A percentile compares a stretch with the other conserved stretches of the same genome.
Conservation (phyloP, 2,329 filamentous ascomycete genomes). For the Ciborinia camelliae region DNA sequence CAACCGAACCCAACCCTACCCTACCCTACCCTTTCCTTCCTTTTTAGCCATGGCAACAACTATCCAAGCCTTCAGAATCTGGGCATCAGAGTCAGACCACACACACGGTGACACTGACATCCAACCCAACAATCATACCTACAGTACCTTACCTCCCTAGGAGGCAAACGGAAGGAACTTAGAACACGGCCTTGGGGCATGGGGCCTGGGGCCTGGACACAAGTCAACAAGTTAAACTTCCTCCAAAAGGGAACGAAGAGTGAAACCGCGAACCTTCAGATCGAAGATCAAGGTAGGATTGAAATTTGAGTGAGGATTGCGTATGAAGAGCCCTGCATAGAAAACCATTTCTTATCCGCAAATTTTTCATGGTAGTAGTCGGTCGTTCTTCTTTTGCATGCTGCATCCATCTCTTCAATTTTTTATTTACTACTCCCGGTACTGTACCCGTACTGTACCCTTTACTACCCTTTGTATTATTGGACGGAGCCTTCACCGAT, state of each 20-base stretch:
- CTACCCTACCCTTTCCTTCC: constrained; percentile 6
- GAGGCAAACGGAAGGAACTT: constrained; percentile 1
- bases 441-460: too few species aligned
- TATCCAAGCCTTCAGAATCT: not conserved
- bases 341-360: constrained; percentile 9
- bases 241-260: not conserved
- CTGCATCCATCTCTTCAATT: not conserved
- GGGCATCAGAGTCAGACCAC: constrained; percentile 1
- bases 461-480: constrained; percentile 1
- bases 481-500: constrained; percentile 10
- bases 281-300: constrained; percentile 10
- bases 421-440: not conserved
- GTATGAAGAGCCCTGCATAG: not conserved
- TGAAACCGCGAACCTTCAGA: too few species aligned
- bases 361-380: not conserved
- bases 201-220: too few species aligned
- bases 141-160: too few species aligned
- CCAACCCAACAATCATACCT: constrained; percentile 7
- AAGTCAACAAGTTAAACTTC: too few species aligned
- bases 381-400: constrained; percentile 1
- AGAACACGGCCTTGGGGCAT: too few species aligned
- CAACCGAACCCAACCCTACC: too few species aligned
- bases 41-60: not conserved
- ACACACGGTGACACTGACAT: too few species aligned
- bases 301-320: too few species aligned